Percentiles rank a stretch among this genome's conserved stretches.
Conservation (phyloP, 2,329 filamentous ascomycete genomes). For the Exophiala xenobiotica region DNA sequence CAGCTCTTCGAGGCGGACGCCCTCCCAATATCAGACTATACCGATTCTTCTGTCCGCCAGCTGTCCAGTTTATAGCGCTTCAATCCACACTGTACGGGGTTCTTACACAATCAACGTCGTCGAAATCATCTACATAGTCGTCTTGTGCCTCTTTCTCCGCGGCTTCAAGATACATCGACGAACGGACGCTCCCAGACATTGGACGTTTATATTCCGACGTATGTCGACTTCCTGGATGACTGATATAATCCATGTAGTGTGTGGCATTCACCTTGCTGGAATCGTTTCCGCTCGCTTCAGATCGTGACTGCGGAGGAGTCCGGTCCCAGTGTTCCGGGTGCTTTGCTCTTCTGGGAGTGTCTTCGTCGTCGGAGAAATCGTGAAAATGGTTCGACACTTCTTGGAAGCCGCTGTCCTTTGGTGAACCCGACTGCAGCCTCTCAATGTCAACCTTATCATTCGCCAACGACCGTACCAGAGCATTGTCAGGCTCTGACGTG, state of each 20-base stretch:
- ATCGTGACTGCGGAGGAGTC: constrained; percentile 12
- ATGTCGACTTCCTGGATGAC: constrained; percentile 18
- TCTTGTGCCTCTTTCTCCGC: constrained; percentile 5
- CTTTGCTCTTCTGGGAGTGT: constrained; percentile 5
- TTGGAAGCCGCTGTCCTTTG: background rate
- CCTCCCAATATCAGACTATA: too few relatives aligned
- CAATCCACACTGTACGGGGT: constrained; percentile 27
- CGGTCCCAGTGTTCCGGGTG: background rate
- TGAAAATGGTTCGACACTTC: constrained; percentile 4
- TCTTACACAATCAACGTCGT: constrained; percentile 17
- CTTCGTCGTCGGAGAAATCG: constrained; percentile 14
- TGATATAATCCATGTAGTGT: constrained; percentile 25
- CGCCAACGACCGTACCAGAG: background rate
- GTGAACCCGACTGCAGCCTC: background rate
- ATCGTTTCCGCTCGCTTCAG: constrained; percentile 14
- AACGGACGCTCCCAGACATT: constrained; percentile 19
- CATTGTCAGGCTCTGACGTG: constrained; percentile 1
- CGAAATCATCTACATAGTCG: constrained; percentile 9
- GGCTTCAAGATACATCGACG: constrained; percentile 12
- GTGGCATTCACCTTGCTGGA: constrained; percentile 9
- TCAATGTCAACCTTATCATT: background rate
- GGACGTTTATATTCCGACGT: constrained; percentile 19
- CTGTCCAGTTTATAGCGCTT: background rate
- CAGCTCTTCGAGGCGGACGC: too few relatives aligned
- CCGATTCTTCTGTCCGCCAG: too few relatives aligned